These are phyloP conservation scores for Bombardia bombarda DNA, from an alignment of 495 filamentous ascomycete species.

Conservation along the genomic window DNA sequence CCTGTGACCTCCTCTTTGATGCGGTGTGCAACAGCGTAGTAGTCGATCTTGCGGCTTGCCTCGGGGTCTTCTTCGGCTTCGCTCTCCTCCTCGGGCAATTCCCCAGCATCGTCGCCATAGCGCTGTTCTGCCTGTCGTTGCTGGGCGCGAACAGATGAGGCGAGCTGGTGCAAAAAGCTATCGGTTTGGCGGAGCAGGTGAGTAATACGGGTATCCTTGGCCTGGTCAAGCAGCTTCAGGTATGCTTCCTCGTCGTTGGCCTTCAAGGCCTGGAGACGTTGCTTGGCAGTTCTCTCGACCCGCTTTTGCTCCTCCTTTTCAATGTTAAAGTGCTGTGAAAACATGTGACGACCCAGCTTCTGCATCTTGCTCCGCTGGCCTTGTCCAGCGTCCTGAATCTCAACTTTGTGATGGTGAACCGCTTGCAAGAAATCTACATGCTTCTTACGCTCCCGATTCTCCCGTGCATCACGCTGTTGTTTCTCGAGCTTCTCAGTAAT, in stretches of 20 bases:
- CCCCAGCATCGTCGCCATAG: slow-evolving; percentile 59
- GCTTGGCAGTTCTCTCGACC: slow-evolving; percentile 92
- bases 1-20: slow-evolving; percentile 81
- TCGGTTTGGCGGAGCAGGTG: slow-evolving; percentile 94
- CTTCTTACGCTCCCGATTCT: slow-evolving; percentile 91
- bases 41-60: slow-evolving; percentile 74
- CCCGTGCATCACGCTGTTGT: slow-evolving; percentile 90
- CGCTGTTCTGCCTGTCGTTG: slow-evolving; percentile 73
- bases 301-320: slow-evolving; percentile 99
- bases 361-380: slow-evolving; percentile 53
- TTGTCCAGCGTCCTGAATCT: slow-evolving; percentile 30
- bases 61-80: slow-evolving; percentile 63
- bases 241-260: slow-evolving; percentile 99
- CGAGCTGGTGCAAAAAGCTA: slow-evolving; percentile 91
- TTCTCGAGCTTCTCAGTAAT: slow-evolving; percentile 98
- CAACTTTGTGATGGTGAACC: slow-evolving; percentile 52
- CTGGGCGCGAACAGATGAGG: slow-evolving; percentile 83
- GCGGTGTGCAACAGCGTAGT: slow-evolving; percentile 95
- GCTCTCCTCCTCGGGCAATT: slow-evolving; percentile 50
- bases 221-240: slow-evolving; percentile 90
- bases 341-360: slow-evolving; percentile 83
- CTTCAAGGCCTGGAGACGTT: slow-evolving; percentile 97
- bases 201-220: slow-evolving; percentile 98
- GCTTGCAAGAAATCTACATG: slow-evolving; percentile 76
- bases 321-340: slow-evolving; percentile 83